Percentiles rank a stretch among this genome's conserved stretches.
Conservation (phyloP, 2,329 filamentous ascomycete genomes). For the Macroventuria anomochaeta region DNA sequence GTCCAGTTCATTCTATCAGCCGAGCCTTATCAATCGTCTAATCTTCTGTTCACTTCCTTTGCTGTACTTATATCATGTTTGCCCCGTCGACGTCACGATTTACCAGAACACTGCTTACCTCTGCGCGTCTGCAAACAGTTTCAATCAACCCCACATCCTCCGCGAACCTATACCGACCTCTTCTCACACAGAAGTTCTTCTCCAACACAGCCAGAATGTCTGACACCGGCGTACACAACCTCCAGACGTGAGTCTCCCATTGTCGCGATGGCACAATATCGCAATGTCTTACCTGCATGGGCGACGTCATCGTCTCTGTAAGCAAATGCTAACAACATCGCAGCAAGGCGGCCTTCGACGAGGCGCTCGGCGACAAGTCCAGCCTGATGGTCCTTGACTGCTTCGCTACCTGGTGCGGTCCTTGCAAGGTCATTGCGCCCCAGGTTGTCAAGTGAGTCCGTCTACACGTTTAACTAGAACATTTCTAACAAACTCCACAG, state of each 20-base stretch:
- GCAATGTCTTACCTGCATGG: slow-evolving; percentile 3
- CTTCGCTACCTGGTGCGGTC: slow-evolving; percentile 91
- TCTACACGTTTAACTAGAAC: not conserved
- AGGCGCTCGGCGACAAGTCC: slow-evolving; percentile 59
- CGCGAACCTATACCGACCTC: slow-evolving; percentile 42
- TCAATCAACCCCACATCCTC: slow-evolving; percentile 35
- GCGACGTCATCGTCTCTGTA: slow-evolving; percentile 23
- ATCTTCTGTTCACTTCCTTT: slow-evolving; percentile 27
- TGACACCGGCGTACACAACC: slow-evolving; percentile 58
- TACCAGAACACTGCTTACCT: slow-evolving; percentile 53
- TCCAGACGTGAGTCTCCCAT: slow-evolving; percentile 49
- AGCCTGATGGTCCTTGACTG: slow-evolving; percentile 80
- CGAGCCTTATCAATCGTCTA: slow-evolving; percentile 45
- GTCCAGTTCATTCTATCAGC: slow-evolving; percentile 46
- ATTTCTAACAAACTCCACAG: slow-evolving; percentile 48
- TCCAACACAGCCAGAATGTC: slow-evolving; percentile 52
- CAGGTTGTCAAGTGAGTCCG: slow-evolving; percentile 67
- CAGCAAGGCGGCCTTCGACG: slow-evolving; percentile 67
- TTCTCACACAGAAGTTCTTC: slow-evolving; percentile 49
- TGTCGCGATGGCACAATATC: slow-evolving; percentile 3
- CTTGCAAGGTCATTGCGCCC: slow-evolving; percentile 90
- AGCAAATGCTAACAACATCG: slow-evolving; percentile 19
- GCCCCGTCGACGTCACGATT: slow-evolving; percentile 45
- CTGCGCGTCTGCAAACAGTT: slow-evolving; percentile 47
- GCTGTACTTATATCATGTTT: slow-evolving; percentile 50